These are phyloP conservation scores for Davidsoniella eucalypti DNA, from an alignment of 2,329 filamentous ascomycete species.

Conservation along the genomic window DNA sequence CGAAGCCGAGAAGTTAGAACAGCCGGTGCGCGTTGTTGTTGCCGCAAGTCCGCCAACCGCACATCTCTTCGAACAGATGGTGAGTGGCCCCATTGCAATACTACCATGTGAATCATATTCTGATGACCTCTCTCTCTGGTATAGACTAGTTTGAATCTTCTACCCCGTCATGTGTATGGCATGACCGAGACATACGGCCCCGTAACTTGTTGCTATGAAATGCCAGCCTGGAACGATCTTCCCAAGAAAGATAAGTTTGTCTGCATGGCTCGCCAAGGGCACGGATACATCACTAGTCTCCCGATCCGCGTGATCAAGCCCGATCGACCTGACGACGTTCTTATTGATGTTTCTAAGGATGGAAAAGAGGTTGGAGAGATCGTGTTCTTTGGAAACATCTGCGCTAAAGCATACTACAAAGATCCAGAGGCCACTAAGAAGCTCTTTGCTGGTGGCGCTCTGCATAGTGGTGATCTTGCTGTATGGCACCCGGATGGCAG, in stretches of 20 bases:
- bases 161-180: conserved; percentile 88
- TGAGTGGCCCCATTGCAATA: conserved; percentile 18
- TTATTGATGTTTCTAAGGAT: conserved; percentile 30
- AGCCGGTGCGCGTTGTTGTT: conserved; percentile 72
- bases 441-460: conserved; percentile 70
- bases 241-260: conserved; percentile 62
- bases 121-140: neutral
- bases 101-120: neutral
- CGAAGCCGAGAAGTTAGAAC: conserved; percentile 52
- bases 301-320: conserved; percentile 70
- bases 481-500: conserved; percentile 86
- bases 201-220: conserved; percentile 81
- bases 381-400: conserved; percentile 82
- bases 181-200: conserved; percentile 82
- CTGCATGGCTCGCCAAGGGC: conserved; percentile 85
- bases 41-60: conserved; percentile 81
- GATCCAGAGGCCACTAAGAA: conserved; percentile 72
- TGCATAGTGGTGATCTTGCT: conserved; percentile 83
- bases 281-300: conserved; percentile 73
- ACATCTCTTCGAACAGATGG: conserved; percentile 89
- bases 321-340: conserved; percentile 46
- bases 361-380: conserved; percentile 40
- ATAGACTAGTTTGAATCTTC: conserved; percentile 51
- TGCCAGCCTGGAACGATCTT: conserved; percentile 70
- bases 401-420: conserved; percentile 81